Evolutionary conservation across 2,329 filamentous ascomycete genomes (phyloP), one percentile per base, ranked within the genome.

Genomic region (Fusarium lyarnte): DNA sequence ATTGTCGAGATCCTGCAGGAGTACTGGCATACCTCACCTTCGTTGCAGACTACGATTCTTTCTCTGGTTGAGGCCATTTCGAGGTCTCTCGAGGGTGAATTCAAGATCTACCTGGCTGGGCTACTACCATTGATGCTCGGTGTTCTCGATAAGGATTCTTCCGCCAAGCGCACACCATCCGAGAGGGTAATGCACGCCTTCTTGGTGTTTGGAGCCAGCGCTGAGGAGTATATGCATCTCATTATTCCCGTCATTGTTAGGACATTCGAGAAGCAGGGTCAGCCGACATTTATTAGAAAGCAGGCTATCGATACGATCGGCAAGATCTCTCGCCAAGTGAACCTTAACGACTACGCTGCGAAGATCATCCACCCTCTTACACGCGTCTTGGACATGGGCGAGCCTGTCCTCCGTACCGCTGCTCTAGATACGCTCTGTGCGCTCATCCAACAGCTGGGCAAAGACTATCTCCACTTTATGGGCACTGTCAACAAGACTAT

Each of bases 201-300:
- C 81, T 85, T 99, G 33, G 93, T 99, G 2, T 99, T 99, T 79
- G 97, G 97, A 2, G 92, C 95, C 0, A 98, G 95, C 78, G 93
- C 93, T 16, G 96, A 99, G 80, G 96, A 99, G 80, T 99, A 99
- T 81, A 99, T 99, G 96, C 96, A 99, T 80, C 87, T 99, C 58
- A 98, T 99, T 74, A 94, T 99, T 57, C 96, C 96, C 0, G 94
- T 97, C 39, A 94, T 99, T 77, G 95, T 99, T 13, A 91, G 93
- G 47, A 93, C 97, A 53, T 98, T 99, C 78, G 95, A 99, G 80
- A 97, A 94, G 78, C 89, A 92, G 36, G 91, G 92, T 16, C 93
- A 97, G 71, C 94, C 94, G 12, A 85, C 89, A 3, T 92, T 92
- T 66, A 90, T 98, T 52, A 89, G 94, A 58, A 97, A 94, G 81